Evolutionary conservation across 2,329 filamentous ascomycete genomes (phyloP).

Genomic region (Periconia sp.): DNA sequence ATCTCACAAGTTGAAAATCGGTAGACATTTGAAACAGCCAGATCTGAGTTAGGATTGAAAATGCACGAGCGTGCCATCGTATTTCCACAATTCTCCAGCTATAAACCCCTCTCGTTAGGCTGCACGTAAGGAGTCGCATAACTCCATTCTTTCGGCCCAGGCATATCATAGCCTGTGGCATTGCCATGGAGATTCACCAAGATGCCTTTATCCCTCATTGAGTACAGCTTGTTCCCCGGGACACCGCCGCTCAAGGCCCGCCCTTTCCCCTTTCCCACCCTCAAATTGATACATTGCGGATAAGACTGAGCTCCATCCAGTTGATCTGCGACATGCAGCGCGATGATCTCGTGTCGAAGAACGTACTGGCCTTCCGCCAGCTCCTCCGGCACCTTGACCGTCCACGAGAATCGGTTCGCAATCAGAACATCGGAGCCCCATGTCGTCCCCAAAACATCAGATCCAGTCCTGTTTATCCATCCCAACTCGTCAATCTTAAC

Average conservation of each 20-base stretch:
- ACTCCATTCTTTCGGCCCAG: slow-evolving; percentile 38
- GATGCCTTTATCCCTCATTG: slow-evolving; percentile 40
- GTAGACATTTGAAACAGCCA: too few relatives aligned
- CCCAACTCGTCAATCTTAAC: slow-evolving; percentile 37
- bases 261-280: slow-evolving; percentile 42
- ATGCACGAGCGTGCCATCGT: too few relatives aligned
- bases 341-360: slow-evolving; percentile 56
- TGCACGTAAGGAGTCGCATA: slow-evolving; percentile 8
- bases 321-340: slow-evolving; percentile 47
- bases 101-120: not conserved
- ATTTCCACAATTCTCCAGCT: not conserved
- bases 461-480: slow-evolving; percentile 26
- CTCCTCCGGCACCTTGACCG: slow-evolving; percentile 45
- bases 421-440: slow-evolving; percentile 38
- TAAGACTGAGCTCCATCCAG: slow-evolving; percentile 54
- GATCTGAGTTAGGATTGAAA: too few relatives aligned
- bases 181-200: slow-evolving; percentile 43
- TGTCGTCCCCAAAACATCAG: slow-evolving; percentile 20
- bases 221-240: slow-evolving; percentile 52
- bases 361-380: slow-evolving; percentile 53
- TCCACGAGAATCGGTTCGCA: slow-evolving; percentile 49
- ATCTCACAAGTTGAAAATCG: too few relatives aligned
- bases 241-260: slow-evolving; percentile 43
- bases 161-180: slow-evolving; percentile 41
- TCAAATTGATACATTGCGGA: slow-evolving; percentile 55